Percentiles rank a stretch among this genome's conserved stretches.
phyloP scores from a whole-genome alignment of 2,329 filamentous ascomycete species.

The Apiospora phragmitis region DNA sequence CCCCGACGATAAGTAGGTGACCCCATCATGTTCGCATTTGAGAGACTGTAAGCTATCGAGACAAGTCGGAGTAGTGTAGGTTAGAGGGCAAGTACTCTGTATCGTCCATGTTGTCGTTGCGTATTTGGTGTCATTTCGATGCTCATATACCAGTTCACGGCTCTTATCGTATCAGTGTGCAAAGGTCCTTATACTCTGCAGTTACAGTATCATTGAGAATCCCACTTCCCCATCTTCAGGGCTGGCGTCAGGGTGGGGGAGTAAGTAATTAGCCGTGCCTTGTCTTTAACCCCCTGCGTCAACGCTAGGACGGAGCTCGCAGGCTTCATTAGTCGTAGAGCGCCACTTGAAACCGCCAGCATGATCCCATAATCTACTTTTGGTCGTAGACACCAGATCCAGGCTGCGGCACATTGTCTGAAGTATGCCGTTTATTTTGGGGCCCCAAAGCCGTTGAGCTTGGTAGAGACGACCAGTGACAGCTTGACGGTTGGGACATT shows the following conservation, averaged over 20 bases:
- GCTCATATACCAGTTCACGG: too few species aligned
- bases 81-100: too few species aligned
- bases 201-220: neutral
- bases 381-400: neutral
- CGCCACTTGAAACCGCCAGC: neutral
- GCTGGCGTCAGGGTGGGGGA: neutral
- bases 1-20: neutral
- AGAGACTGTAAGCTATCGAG: too few species aligned
- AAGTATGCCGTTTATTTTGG: neutral
- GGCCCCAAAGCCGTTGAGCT: neutral
- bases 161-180: too few species aligned
- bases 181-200: too few species aligned
- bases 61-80: too few species aligned
- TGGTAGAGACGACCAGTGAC: too few species aligned
- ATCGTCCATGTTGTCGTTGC: too few species aligned
- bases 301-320: neutral
- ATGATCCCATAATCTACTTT: constrained; percentile 2
- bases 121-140: too few species aligned
- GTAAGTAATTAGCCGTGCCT: neutral
- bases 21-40: neutral
- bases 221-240: neutral
- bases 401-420: neutral
- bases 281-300: neutral
- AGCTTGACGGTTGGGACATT: neutral
- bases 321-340: neutral